phyloP scores from a whole-genome alignment of 2,329 filamentous ascomycete species.

The Aschersonia sp. region DNA sequence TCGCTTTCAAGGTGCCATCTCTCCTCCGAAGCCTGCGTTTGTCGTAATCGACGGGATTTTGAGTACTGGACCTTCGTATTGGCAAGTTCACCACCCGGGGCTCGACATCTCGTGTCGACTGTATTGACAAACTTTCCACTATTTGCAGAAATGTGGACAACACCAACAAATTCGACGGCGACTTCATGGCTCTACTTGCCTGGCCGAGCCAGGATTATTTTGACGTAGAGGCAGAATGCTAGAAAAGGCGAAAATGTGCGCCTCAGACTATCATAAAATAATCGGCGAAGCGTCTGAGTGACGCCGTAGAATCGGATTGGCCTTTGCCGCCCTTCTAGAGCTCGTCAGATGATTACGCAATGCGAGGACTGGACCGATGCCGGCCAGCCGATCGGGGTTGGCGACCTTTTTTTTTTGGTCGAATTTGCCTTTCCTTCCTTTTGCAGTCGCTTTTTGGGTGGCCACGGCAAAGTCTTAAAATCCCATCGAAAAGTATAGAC shows the following conservation, averaged over 20 bases:
- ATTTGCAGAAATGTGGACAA: constrained; percentile 1
- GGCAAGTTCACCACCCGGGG: constrained; percentile 31
- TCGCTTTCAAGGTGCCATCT: constrained; percentile 26
- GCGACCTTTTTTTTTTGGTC: not conserved
- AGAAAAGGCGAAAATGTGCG: too few relatives aligned
- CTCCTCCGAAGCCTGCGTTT: constrained; percentile 19
- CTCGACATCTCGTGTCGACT: constrained; percentile 14
- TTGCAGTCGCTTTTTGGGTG: not conserved
- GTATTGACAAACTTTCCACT: constrained; percentile 12
- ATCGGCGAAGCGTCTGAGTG: too few relatives aligned
- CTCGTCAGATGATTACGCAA: not conserved
- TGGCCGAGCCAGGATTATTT: not conserved
- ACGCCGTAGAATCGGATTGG: too few relatives aligned
- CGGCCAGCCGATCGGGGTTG: not conserved
- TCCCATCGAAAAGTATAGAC: not conserved
- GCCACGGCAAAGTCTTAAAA: not conserved
- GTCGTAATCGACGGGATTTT: constrained; percentile 29
- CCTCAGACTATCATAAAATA: too few relatives aligned
- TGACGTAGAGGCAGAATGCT: too few relatives aligned
- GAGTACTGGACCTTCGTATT: constrained; percentile 20
- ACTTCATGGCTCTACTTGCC: constrained; percentile 19
- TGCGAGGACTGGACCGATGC: not conserved
- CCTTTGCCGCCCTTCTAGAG: not conserved
- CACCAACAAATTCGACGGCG: constrained; percentile 12
- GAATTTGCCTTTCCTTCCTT: not conserved